phyloP scores from a whole-genome alignment of 2,329 filamentous ascomycete genomes.

The Fusarium sp. region DNA sequence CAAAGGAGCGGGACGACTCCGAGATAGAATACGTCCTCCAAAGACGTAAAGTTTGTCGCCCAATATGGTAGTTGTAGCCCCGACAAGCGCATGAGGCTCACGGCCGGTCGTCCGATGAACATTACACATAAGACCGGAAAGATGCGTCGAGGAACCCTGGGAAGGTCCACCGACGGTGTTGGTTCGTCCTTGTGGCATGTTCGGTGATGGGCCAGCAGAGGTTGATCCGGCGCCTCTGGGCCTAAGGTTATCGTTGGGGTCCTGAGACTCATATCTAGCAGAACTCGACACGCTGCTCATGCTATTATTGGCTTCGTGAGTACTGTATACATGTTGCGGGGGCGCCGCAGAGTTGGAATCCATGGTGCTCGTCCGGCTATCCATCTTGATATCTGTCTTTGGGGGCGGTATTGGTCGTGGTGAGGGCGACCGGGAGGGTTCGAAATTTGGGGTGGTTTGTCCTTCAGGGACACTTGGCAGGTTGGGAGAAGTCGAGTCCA shows the following conservation, averaged over 20 bases:
- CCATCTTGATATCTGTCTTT: constrained; percentile 55
- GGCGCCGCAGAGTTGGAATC: constrained; percentile 55
- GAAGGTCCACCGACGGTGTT: constrained; percentile 56
- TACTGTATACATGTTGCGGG: constrained; percentile 53
- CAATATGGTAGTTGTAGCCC: constrained; percentile 92
- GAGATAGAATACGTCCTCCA: constrained; percentile 87
- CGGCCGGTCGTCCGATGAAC: constrained; percentile 88
- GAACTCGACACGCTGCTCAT: constrained; percentile 59
- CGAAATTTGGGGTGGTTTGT: constrained; percentile 42
- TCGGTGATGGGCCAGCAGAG: constrained; percentile 68
- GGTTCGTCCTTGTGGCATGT: constrained; percentile 52
- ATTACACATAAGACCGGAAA: constrained; percentile 76
- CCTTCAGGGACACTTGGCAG: constrained; percentile 49
- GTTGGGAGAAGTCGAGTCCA: constrained; percentile 48
- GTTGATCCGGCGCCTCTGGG: constrained; percentile 64
- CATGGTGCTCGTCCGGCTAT: constrained; percentile 61
- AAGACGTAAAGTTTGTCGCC: constrained; percentile 98
- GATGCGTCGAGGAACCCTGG: constrained; percentile 64
- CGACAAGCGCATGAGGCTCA: constrained; percentile 91
- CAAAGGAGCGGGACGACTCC: constrained; percentile 80
- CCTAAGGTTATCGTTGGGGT: constrained; percentile 58
- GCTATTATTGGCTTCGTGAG: constrained; percentile 53
- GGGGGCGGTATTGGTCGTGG: constrained; percentile 24
- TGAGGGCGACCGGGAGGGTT: constrained; percentile 24
- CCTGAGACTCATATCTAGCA: constrained; percentile 59